Evolutionary conservation across 2,329 filamentous ascomycete genomes (phyloP).

Genomic region (Colletotrichum plurivorum): DNA sequence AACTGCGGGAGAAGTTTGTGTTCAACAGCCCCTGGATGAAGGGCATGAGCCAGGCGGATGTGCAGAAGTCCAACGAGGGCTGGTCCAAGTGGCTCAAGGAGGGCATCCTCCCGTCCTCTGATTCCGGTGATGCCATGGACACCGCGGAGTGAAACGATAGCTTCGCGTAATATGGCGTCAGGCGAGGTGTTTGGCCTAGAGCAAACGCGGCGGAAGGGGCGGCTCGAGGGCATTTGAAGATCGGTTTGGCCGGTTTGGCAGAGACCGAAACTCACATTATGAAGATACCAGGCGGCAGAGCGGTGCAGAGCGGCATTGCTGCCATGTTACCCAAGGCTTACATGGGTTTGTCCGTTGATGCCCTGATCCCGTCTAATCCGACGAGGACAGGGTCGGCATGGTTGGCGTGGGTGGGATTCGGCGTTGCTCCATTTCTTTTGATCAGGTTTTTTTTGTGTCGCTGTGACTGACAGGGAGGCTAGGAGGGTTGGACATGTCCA

Average conservation of each 20-base stretch:
- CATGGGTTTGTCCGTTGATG: constrained; percentile 36
- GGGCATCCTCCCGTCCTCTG: constrained; percentile 56
- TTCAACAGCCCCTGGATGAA: constrained; percentile 86
- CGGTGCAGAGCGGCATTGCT: constrained; percentile 37
- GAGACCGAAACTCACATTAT: constrained; percentile 35
- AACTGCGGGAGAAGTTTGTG: constrained; percentile 84
- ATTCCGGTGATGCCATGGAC: constrained; percentile 45
- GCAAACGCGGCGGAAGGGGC: not conserved
- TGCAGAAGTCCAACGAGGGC: constrained; percentile 80
- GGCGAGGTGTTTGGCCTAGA: not conserved
- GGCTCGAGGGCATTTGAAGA: constrained; percentile 1
- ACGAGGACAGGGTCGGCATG: constrained; percentile 25
- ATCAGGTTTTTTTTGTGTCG: not conserved
- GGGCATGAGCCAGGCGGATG: constrained; percentile 82
- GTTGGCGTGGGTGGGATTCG: constrained; percentile 29
- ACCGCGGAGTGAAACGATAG: constrained; percentile 40
- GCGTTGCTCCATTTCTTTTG: constrained; percentile 39
- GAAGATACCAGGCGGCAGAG: constrained; percentile 41
- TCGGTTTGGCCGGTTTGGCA: not conserved
- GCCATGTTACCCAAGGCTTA: constrained; percentile 34
- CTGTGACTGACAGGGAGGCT: not conserved
- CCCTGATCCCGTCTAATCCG: not conserved
- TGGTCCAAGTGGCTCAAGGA: constrained; percentile 69
- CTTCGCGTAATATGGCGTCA: not conserved
- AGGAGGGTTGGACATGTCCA: not conserved